Evolutionary conservation across 495 filamentous ascomycete genomes (phyloP), one percentile per base, ranked within the genome.

Genomic region (Aspergillus leporis): DNA sequence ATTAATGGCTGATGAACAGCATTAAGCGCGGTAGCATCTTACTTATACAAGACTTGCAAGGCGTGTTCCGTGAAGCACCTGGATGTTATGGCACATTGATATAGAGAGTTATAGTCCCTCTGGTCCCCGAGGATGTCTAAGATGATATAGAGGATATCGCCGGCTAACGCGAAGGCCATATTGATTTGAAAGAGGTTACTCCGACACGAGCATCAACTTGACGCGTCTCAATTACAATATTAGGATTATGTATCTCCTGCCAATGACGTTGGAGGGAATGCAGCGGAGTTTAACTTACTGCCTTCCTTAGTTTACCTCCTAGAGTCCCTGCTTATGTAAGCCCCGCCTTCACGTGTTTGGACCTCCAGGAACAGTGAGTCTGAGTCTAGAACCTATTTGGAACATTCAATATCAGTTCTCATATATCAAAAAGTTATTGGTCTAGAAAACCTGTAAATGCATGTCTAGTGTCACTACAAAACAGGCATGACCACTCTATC

Each of bases 401-500:
- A 28, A 6, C 25, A 3, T 28, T 28, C 25, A 28, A 28, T 28
- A 28, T 28, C 25, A 6, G 25, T 3, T 3, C 25, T 28, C 25
- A 3, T 28, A 28, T 28, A 28, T 28, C 25, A 6, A 28, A 3
- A 28, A 9, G 28, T n/a, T n/a, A n/a, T n/a, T n/a, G n/a, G n/a
- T n/a, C n/a, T n/a, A n/a, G n/a, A n/a, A n/a, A n/a, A n/a, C 23
- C 47, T 28, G 31, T 51, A 51, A 22, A 28, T 28, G 25, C 36
- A 40, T 2, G 16, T 40, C 9, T 13, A 13, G 3, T 34, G 5
- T 18, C 2, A 3, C 12, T 23, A n/a, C 1, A 43, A 13, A 46
- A 10, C 10, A 48, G 47, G 47, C 23, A 93, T 91, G 90, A 78
- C 87, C 8, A 78, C 84, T n/a, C 72, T 97, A 21, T 85, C 83